Base-by-base conservation (phyloP, 164 flowering plant genomes). In the Nelumbo lutea region DNA sequence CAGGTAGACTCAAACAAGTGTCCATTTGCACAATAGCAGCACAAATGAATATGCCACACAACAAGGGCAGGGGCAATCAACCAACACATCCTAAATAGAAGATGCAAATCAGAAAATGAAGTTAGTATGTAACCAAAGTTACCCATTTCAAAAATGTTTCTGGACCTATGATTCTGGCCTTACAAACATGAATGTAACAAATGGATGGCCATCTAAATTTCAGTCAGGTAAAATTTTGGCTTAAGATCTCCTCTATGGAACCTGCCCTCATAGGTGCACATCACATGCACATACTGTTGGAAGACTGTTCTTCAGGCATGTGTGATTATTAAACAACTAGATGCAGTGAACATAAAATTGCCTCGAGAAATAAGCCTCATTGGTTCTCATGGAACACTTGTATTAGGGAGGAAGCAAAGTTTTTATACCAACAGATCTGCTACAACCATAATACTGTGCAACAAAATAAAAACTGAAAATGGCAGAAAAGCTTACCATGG, bases 401-500 rank as follows among this genome's bases (percentile, higher is more conserved):
- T 66, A 43, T 15, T 42, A 57, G 55, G 3, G 44, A 3, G 44
- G 6, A 56, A 7, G 45, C n/a, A 6, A 45, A 66, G 42, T 1
- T 55, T 55, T 51, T 52, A 47, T 11, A 9, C 47, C 8, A 7
- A 44, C 6, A 59, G 11, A n/a, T 39, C 3, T 38, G 10, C 46
- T 41, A 50, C 39, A 52, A 56, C 64, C 9, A 47, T 46, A 7
- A 42, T 14, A 48, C 38, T 53, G 14, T 15, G 39, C 56, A 39
- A 9, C 59, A 66, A 40, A 13, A 6, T 27, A 39, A 65, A 40
- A 6, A 1, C 48, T 0, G 13, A 38, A 5, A 61, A 42, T 9
- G 3, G 45, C 1, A 52, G 44, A 57, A 61, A 62, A 61, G 41
- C 76, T 77, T 75, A 92, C 97, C 97, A 68, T 95, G 99, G 79